A percentile compares a stretch with the other conserved stretches of the same genome.
These are phyloP conservation scores for Penicillium flavigenum DNA, from an alignment of 495 filamentous ascomycete genomes.

Conservation along the genomic window DNA sequence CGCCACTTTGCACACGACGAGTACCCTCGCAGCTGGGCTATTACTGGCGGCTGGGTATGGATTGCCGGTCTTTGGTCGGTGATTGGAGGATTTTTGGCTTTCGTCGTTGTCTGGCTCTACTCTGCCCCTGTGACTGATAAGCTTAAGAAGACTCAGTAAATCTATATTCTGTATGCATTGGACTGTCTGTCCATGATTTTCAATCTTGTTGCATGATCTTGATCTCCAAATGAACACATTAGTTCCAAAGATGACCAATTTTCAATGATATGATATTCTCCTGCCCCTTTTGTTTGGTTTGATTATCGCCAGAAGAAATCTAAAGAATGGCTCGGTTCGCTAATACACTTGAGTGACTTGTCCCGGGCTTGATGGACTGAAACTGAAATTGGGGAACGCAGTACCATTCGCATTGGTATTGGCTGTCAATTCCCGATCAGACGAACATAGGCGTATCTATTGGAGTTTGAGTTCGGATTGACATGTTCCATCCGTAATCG, in stretches of 20 bases:
- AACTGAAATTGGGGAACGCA: neutral
- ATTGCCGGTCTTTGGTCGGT: constrained; percentile 85
- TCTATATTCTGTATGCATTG: constrained; percentile 19
- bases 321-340: neutral
- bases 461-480: neutral
- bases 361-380: neutral
- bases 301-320: neutral
- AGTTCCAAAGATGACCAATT: constrained; percentile 1
- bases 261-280: constrained; percentile 7
- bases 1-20: constrained; percentile 96
- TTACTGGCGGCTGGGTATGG: constrained; percentile 93
- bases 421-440: neutral
- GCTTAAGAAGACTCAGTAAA: constrained; percentile 72
- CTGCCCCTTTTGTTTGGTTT: neutral
- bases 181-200: constrained; percentile 23
- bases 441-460: neutral
- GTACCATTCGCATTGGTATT: neutral
- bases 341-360: neutral
- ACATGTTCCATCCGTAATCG: neutral
- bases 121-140: constrained; percentile 58
- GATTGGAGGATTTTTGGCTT: constrained; percentile 77
- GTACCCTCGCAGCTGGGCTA: constrained; percentile 86
- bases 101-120: constrained; percentile 88
- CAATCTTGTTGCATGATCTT: constrained; percentile 15
- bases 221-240: constrained; percentile 5